These are phyloP conservation scores for Eucalyptus brandiana DNA, from an alignment of 345 rosid genomes.

Conservation along the genomic window DNA sequence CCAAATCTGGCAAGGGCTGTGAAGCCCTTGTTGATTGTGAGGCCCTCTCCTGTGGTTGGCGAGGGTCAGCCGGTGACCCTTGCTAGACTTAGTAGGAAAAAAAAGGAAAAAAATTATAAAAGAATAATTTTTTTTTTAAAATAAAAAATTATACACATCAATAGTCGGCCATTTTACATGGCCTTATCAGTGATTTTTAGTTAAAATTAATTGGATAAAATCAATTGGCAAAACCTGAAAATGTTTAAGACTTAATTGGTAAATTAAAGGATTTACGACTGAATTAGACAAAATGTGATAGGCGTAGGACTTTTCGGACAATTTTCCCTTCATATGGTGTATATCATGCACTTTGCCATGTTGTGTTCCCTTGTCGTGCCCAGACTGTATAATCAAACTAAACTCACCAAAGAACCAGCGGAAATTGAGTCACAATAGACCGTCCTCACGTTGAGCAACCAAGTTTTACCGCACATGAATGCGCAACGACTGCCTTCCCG, in stretches of 20 bases:
- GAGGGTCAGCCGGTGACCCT: accelerated
- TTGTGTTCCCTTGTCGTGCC: neutral
- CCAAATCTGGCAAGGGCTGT: neutral
- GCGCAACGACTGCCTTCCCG: neutral
- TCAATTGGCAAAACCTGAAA: accelerated
- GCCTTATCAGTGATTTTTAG: accelerated
- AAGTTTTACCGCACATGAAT: neutral
- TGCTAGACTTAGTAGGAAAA: too few relatives aligned
- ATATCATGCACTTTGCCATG: neutral
- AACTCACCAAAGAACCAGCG: neutral
- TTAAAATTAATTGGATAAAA: too few relatives aligned
- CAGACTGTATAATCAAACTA: neutral
- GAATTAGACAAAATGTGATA: accelerated
- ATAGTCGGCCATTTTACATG: accelerated
- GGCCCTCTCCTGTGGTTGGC: neutral
- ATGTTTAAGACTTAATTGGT: accelerated
- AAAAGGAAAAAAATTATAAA: too few relatives aligned
- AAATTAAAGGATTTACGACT: too few relatives aligned
- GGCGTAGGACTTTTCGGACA: accelerated
- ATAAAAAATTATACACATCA: too few relatives aligned
- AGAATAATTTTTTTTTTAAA: too few relatives aligned
- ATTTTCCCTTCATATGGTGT: too few relatives aligned
- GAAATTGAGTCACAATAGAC: neutral
- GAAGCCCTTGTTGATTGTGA: too few relatives aligned
- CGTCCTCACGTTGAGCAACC: neutral